Base-by-base conservation (phyloP, 176 grass and related monocot species). In the Zoysia japonica region DNA sequence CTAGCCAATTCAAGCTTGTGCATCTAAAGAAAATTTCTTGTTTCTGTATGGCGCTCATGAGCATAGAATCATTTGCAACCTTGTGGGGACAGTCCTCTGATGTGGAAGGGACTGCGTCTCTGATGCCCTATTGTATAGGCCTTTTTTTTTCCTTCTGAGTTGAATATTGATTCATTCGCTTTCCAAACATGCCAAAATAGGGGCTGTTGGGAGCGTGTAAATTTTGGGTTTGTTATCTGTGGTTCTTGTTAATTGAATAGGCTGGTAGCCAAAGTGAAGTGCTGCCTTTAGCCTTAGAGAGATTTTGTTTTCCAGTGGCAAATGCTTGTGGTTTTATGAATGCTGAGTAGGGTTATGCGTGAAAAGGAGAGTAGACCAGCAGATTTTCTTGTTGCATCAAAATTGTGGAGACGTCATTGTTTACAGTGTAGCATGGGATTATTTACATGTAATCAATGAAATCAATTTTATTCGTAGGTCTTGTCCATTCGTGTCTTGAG, bases 1-100 rank as follows among this genome's bases (percentile, higher is more conserved):
- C 64, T 97, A 48, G 70, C 61, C 43, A 91, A 93, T 91, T 74
- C 83, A 65, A 86, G 56, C 62, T 39, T 77, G 43, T 97, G 93
- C 82, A 74, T 56, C 65, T 57, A 63, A 70, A 71, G 19, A 20
- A 46, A 15, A 17, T 68, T 82, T 36, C 35, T 80, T 17, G 54
- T 81, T 45, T 81, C 28, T 73, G 40, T 13, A 37, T 12, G 28
- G 75, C 83, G 38, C 74, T 62, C 16, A 74, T 13, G 37, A 49
- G 60, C 44, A 7, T 72, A 40, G 47, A 59, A 72, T 73, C 46
- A 63, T 46, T 35, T 54, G 54, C 56, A 65, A 70, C 59, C 47
- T 70, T 36, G 28, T 6, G 45, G 54, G 47, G 61, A 46, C 66
- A 14, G 49, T 63, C 8, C 6, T 38, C 62, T 35, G 66, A 70